Conservation (phyloP, 805 yeast species). For the Wickerhamomyces subpelliculosus region DNA sequence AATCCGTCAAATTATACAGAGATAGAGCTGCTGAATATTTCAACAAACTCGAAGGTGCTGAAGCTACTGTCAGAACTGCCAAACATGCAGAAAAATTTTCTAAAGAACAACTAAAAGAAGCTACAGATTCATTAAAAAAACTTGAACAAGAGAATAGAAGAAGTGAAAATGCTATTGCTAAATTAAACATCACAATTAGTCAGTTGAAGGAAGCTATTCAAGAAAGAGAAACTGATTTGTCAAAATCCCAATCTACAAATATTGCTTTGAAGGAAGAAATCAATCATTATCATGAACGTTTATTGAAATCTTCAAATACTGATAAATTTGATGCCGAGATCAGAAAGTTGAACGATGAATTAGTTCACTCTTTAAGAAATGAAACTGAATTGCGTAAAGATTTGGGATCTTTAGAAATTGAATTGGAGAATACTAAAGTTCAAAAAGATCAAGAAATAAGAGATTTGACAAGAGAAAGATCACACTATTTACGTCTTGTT, state of each 20-base stretch:
- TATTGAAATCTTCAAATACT: conserved; percentile 32
- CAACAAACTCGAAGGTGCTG: conserved; percentile 70
- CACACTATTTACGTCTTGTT: conserved; percentile 32
- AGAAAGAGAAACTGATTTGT: conserved; percentile 49
- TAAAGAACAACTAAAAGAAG: conserved; percentile 45
- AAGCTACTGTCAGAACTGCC: conserved; percentile 59
- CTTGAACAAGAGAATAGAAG: conserved; percentile 47
- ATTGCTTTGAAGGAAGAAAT: conserved; percentile 50
- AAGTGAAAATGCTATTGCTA: conserved; percentile 46
- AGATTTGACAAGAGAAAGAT: conserved; percentile 35
- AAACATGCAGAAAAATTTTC: conserved; percentile 53
- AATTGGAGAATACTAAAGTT: conserved; percentile 47
- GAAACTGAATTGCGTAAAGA: conserved; percentile 65
- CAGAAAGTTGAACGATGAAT: conserved; percentile 43
- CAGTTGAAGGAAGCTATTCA: conserved; percentile 49
- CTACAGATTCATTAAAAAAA: conserved; percentile 36
- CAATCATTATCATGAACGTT: conserved; percentile 41
- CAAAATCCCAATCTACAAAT: conserved; percentile 41
- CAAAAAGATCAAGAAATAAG: conserved; percentile 28
- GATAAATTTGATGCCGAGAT: conserved; percentile 46
- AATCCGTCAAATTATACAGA: conserved; percentile 55
- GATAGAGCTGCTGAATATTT: conserved; percentile 68
- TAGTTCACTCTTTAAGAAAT: conserved; percentile 47
- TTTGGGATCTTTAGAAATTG: conserved; percentile 52
- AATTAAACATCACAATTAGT: conserved; percentile 42